These are phyloP conservation scores for Epichloe festucae DNA, from an alignment of 2,329 filamentous ascomycete species.

Conservation along the genomic window DNA sequence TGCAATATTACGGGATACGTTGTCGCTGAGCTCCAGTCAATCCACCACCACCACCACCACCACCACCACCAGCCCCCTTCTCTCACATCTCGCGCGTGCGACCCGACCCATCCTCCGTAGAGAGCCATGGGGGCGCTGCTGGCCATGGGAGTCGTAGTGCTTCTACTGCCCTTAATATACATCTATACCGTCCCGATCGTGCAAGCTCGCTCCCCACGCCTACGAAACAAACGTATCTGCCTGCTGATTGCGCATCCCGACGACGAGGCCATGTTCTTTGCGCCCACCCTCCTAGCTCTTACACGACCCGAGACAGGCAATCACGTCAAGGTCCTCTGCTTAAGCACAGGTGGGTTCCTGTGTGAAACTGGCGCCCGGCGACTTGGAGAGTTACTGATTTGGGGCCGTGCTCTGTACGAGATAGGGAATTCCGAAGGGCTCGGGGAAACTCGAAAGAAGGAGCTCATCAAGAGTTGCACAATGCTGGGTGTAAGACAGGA, in stretches of 20 bases:
- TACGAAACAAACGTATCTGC: slow-evolving; percentile 76
- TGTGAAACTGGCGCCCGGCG: too few species aligned
- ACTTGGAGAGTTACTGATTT: neutral
- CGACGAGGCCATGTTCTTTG: slow-evolving; percentile 99
- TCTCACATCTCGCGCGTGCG: too few species aligned
- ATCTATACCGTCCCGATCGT: slow-evolving; percentile 35
- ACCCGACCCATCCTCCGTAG: too few species aligned
- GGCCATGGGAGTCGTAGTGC: too few species aligned
- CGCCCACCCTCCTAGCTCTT: slow-evolving; percentile 74
- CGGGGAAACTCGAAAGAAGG: slow-evolving; percentile 68
- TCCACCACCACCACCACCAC: too few species aligned
- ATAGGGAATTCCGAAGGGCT: slow-evolving; percentile 75
- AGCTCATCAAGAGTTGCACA: slow-evolving; percentile 69
- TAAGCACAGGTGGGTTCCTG: slow-evolving; percentile 56
- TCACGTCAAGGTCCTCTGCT: slow-evolving; percentile 84
- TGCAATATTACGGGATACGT: too few species aligned
- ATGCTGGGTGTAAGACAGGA: slow-evolving; percentile 60
- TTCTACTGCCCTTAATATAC: slow-evolving; percentile 24
- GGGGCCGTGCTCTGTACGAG: neutral
- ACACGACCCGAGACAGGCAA: slow-evolving; percentile 70
- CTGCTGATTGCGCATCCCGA: slow-evolving; percentile 94
- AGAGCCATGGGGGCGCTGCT: too few species aligned
- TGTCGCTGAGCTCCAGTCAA: too few species aligned
- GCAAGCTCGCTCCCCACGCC: slow-evolving; percentile 44
- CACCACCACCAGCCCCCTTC: too few species aligned